Percentiles rank a stretch among this genome's conserved stretches.
Conservation (phyloP, 768 basidiomycete species). For the Panaeolus cyanescens region DNA sequence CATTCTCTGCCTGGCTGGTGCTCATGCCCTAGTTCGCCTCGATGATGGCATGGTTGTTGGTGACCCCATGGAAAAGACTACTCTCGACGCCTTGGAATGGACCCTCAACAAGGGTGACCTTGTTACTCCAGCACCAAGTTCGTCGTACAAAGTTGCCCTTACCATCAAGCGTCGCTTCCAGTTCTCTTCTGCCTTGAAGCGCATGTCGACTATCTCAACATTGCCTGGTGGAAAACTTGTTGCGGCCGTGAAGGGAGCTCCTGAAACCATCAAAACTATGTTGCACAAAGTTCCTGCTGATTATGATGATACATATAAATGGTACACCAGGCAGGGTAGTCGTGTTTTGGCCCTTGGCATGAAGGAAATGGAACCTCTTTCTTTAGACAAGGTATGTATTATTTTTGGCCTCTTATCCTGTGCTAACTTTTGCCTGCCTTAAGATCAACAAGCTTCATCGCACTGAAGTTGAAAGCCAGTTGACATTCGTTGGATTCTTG, state of each 20-base stretch:
- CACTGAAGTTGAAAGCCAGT: conserved; percentile 73
- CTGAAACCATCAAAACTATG: conserved; percentile 95
- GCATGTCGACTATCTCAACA: conserved; percentile 90
- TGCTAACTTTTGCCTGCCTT: not conserved
- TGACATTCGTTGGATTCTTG: conserved; percentile 93
- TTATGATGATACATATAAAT: conserved; percentile 96
- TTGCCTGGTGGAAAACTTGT: conserved; percentile 62
- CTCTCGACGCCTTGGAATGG: conserved; percentile 91
- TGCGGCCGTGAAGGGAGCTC: conserved; percentile 92
- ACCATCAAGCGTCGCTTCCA: conserved; percentile 91
- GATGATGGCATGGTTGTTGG: conserved; percentile 95
- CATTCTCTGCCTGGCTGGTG: conserved; percentile 85
- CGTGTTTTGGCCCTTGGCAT: conserved; percentile 90
- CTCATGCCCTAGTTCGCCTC: conserved; percentile 91
- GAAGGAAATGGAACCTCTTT: conserved; percentile 78
- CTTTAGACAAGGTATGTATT: conserved; percentile 66
- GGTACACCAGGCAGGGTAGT: conserved; percentile 90
- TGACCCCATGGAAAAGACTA: conserved; percentile 99
- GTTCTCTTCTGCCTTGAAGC: conserved; percentile 95
- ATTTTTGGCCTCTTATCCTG: not conserved
- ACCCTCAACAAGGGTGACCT: conserved; percentile 73
- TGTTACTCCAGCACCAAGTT: conserved; percentile 60
- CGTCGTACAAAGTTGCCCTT: conserved; percentile 61
- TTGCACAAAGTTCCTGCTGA: conserved; percentile 66
- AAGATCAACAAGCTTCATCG: conserved; percentile 90